Conservation (phyloP, 169 alveolate species). For the Toxoplasma gondii region DNA sequence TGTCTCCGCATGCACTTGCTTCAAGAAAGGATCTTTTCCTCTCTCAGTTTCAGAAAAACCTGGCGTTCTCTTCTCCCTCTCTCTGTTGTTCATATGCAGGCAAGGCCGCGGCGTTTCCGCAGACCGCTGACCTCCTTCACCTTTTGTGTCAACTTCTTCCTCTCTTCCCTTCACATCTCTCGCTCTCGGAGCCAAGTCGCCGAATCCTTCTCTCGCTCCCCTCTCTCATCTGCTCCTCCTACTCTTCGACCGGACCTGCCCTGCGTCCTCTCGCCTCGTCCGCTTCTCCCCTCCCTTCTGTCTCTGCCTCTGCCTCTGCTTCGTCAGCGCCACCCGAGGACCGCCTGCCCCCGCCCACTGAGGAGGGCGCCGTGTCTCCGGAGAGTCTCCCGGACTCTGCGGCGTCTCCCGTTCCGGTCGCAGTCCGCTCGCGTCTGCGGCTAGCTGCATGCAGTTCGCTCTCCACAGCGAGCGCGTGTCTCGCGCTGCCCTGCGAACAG, state of each 20-base stretch:
- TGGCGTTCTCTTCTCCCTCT: background rate
- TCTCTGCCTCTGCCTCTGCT: background rate
- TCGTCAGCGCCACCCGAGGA: background rate
- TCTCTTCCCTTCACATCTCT: background rate
- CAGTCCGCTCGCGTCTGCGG: background rate
- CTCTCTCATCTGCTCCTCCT: background rate
- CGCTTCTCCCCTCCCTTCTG: background rate
- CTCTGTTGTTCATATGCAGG: background rate
- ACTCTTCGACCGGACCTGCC: background rate
- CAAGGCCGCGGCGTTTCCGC: background rate
- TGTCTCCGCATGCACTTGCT: too few relatives aligned
- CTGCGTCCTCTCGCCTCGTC: background rate
- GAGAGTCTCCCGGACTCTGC: background rate
- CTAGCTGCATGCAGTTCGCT: conserved; percentile 28
- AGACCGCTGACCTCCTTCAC: background rate
- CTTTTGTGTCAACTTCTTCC: background rate
- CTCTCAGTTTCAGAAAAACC: background rate
- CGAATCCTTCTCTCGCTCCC: conserved; percentile 4
- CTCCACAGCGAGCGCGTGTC: background rate
- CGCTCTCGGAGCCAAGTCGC: background rate
- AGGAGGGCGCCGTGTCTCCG: background rate
- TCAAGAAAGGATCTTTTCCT: too few relatives aligned
- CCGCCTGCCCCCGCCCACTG: background rate
- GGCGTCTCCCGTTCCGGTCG: background rate
- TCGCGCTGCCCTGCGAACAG: background rate